phyloP scores from a whole-genome alignment of 345 rosid species.

The Barbarea vulgaris region DNA sequence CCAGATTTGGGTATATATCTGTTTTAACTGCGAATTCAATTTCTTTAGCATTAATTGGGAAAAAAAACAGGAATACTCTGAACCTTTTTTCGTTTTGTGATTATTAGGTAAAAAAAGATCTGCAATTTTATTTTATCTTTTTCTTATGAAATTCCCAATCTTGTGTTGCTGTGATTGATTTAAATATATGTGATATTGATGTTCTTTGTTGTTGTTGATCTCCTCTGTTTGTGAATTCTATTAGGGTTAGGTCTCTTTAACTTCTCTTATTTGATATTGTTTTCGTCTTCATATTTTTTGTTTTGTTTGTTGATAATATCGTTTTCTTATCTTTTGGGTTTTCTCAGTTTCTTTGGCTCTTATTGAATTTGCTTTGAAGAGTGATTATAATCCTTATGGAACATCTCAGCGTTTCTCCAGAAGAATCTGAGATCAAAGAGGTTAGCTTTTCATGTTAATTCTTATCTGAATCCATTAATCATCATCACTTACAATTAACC shows the following conservation, averaged over 20 bases:
- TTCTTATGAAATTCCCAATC: not conserved
- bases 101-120: slow-evolving; percentile 21
- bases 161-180: not conserved
- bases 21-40: slow-evolving; percentile 43
- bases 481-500: not conserved
- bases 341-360: slow-evolving; percentile 31
- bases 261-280: not conserved
- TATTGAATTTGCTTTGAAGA: slow-evolving; percentile 17
- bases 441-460: slow-evolving; percentile 44
- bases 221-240: slow-evolving; percentile 2
- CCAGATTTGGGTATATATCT: slow-evolving; percentile 38
- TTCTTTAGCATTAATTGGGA: slow-evolving; percentile 4
- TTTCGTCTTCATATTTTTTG: not conserved
- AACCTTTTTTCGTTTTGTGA: not conserved
- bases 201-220: slow-evolving; percentile 11
- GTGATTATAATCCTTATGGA: slow-evolving; percentile 30
- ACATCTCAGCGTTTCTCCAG: slow-evolving; percentile 7
- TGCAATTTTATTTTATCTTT: not conserved
- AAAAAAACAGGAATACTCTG: not conserved
- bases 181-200: not conserved
- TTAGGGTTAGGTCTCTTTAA: slow-evolving; percentile 17
- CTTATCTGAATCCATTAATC: slow-evolving; percentile 14
- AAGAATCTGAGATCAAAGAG: slow-evolving; percentile 58
- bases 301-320: not conserved
- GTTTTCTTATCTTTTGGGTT: slow-evolving; percentile 24